Evolutionary conservation across 2,329 filamentous ascomycete genomes (phyloP), one percentile per base, ranked within the genome.

Genomic region (Botryotinia globosa): DNA sequence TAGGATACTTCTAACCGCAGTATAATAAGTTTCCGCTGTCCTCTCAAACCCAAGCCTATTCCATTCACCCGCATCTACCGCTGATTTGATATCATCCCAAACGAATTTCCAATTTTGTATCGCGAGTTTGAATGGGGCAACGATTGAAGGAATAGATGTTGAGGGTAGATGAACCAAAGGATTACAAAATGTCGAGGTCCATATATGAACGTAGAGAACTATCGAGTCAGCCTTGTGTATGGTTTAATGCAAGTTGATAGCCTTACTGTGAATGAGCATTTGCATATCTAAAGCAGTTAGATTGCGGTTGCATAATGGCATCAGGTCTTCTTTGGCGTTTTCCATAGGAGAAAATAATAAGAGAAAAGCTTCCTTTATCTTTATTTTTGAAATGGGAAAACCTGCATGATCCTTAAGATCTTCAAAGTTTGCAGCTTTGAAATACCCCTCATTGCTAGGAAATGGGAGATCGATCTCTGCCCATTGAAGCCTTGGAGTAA

Each of bases 161-260:
- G 63, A 63, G 1, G 76, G 76, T 1, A 80, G 42, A 3, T 70
- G 66, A 32, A 71, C 59, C n/a, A 79, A 72, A 0, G 78, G 77
- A 39, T 77, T 78, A 10, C 75, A 77, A 63, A 78, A 80, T 1
- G 78, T 80, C 32, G 72, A 68, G 22, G 71, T 69, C 79, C 79
- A 81, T 32, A 79, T 70, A 51, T 79, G 74, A 3, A 79, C 78
- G 66, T 81, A 81, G 12, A 80, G 72, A 39, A 78, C 78, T 80
- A 22, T 59, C 25, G 51, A n/a, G 39, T 32, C 22, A 58, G 25
- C 20, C 39, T 34, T 10, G 20, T 45, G 7, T 25, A 34, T 6
- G 34, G 25, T 63, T 42, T 18, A 8, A 16, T 44, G 14, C 25
- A 59, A n/a, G 48, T 25, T 14, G n/a, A 65, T 56, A 44, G 18